Evolutionary conservation across 2,329 filamentous ascomycete species (phyloP), one percentile per base, ranked within the genome.

Genomic region (Exophiala mesophila): DNA sequence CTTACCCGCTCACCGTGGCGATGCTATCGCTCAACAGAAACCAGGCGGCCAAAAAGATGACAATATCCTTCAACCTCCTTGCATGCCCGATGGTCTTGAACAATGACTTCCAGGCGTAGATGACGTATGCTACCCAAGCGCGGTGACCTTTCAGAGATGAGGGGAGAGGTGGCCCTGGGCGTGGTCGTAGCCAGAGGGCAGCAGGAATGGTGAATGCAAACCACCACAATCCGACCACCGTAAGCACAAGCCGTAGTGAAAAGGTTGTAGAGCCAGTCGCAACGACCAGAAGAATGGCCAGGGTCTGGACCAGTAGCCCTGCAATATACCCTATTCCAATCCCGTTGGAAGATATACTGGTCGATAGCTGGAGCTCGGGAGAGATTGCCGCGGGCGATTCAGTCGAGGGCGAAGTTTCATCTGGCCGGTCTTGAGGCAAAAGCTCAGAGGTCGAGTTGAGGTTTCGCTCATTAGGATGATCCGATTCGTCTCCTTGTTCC

Each of bases 241-340:
- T 88, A 7, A 98, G 74, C 0, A 92, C 90, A 3, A 97, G 73
- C 3, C 89, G 82, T 33, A 96, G 80, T 0, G 88, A 86, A 70
- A 89, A 89, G 0, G 84, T 89, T 3, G 85, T 85, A 47, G 87
- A 89, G 26, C 79, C 75, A 60, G 86, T 78, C 2, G 71, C 66
- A 28, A 88, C 72, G 2, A 97, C 76, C 29, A 96, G 76, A 36
- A 85, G 65, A 47, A 97, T 90, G 38, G 83, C 82, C 2, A 88
- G 60, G 47, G 86, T 83, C 62, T 97, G 92, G 8, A 97, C 72
- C 44, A 94, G 78, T 1, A 97, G 73, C 0, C 86, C 88, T 1
- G 88, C 88, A 26, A 84, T 80, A 60, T 98, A 98, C 9, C 92
- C 92, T 49, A 95, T 94, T 1, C 89, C 90, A 39, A 97, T 90